Base-by-base conservation (phyloP, 139 green algal genomes). In the Auxenochlorella pyrenoidosa region DNA sequence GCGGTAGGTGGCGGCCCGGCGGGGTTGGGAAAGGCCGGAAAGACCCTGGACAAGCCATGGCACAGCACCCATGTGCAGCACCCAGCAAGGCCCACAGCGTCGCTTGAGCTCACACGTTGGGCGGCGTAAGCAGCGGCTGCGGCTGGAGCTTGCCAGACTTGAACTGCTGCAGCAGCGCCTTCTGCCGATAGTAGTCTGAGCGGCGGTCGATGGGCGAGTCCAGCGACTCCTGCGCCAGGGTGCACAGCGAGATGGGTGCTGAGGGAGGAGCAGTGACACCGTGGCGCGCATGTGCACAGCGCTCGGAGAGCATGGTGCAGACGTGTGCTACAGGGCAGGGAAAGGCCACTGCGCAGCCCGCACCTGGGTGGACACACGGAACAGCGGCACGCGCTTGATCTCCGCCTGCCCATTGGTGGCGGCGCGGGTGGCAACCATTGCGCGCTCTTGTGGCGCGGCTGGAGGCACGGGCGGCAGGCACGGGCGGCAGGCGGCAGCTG, bases 141-240 rank as follows among this genome's bases (percentile, higher is more conserved):
- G 51, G 54, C 12, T 88, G 72, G 16, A 76, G 70, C 54, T 83
- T 76, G 44, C 81, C 66, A 22, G 13, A 26, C 82, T 66, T 34
- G 44, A 79, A 79, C 44, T 79, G 82, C 82, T 86, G 82, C 82
- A 79, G 44, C 59, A 89, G 85, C 28, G 79, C 90, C 1, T 66
- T 16, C 41, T 93, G 92, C 1, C 93, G 75, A 90, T 97, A 96
- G 71, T 89, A 94, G 70, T 96, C 93, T 72, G 41, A 87, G 38
- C 95, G 91, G 15, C 95, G 87, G 79, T 97, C 95, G 36, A 97
- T 93, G n/a, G 91, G 90, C 6, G 92, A 95, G 38, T 94, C 85
- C 1, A 96, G 88, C 13, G 88, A 93, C 82, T 97, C 94, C 88
- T 95, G 91, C 58, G 10, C 10, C 6, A 51, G 51, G 5, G 34